phyloP scores from a whole-genome alignment of 805 yeast genomes.

The Kodamaea restingae region DNA sequence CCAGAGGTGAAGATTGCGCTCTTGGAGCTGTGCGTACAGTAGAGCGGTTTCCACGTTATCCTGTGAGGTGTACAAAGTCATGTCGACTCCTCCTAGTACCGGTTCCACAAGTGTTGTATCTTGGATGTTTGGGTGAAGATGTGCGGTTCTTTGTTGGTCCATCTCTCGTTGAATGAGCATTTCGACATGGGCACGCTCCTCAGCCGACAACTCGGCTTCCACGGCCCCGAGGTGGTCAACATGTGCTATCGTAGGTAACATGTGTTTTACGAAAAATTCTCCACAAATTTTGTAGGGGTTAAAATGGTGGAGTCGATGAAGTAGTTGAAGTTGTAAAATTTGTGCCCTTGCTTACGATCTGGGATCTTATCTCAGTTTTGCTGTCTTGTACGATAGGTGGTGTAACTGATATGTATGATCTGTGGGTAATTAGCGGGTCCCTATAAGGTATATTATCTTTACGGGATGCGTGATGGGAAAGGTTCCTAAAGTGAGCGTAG shows the following conservation, averaged over 20 bases:
- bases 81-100: conserved; percentile 26
- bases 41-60: conserved; percentile 30
- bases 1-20: conserved; percentile 36
- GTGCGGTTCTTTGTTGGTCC: conserved; percentile 9
- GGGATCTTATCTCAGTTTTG: too few relatives aligned
- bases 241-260: conserved; percentile 2
- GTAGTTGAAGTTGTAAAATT: neutral
- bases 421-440: too few relatives aligned
- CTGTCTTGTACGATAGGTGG: too few relatives aligned
- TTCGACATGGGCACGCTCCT: conserved; percentile 35
- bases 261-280: neutral
- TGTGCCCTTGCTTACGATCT: too few relatives aligned
- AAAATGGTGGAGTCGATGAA: neutral
- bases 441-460: too few relatives aligned
- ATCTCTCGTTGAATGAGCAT: conserved; percentile 28
- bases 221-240: conserved; percentile 6
- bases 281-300: neutral
- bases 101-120: neutral
- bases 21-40: conserved; percentile 38
- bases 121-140: conserved; percentile 4
- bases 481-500: too few relatives aligned
- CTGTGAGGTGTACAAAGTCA: conserved; percentile 18
- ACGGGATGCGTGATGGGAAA: too few relatives aligned
- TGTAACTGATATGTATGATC: too few relatives aligned
- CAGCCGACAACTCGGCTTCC: conserved; percentile 8